These are phyloP conservation scores for Metarhizium humberi DNA, from an alignment of 2,329 filamentous ascomycete species.

Conservation along the genomic window DNA sequence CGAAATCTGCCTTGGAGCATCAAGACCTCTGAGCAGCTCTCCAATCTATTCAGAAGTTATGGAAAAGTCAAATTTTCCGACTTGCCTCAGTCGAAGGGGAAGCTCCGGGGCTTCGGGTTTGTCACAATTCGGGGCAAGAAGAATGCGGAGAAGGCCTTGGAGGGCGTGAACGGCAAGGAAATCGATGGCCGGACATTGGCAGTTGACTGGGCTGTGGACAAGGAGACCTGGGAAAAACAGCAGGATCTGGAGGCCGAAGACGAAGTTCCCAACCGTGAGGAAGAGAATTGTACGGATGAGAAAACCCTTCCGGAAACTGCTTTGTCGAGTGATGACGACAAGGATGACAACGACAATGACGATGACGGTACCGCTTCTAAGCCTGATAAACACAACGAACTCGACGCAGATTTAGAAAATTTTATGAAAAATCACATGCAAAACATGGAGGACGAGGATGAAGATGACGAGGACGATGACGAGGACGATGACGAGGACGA, in stretches of 20 bases:
- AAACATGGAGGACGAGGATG: conserved; percentile 49
- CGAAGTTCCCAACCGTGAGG: conserved; percentile 27
- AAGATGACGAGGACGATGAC: conserved; percentile 36
- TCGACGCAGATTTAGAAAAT: conserved; percentile 39
- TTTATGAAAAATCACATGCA: conserved; percentile 50
- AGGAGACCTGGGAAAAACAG: conserved; percentile 69
- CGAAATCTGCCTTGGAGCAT: conserved; percentile 95
- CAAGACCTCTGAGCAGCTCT: conserved; percentile 74
- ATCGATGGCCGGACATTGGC: conserved; percentile 82
- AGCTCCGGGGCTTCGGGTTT: conserved; percentile 84
- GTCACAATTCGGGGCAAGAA: conserved; percentile 79
- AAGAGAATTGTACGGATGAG: conserved; percentile 17
- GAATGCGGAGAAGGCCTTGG: conserved; percentile 84
- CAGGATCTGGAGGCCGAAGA: conserved; percentile 28
- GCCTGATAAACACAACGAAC: conserved; percentile 26
- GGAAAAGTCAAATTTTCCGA: conserved; percentile 86
- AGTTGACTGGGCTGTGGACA: conserved; percentile 96
- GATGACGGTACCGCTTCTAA: conserved; percentile 7
- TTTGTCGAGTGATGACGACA: conserved; percentile 13
- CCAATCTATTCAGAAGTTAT: conserved; percentile 71
- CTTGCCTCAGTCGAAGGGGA: conserved; percentile 68
- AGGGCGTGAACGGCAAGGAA: conserved; percentile 77
- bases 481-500: conserved; percentile 27
- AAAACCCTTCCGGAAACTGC: conserved; percentile 19
- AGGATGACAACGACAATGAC: neutral